Base-by-base conservation (phyloP, 2,329 filamentous ascomycete species). In the Colletotrichum shisoi region DNA sequence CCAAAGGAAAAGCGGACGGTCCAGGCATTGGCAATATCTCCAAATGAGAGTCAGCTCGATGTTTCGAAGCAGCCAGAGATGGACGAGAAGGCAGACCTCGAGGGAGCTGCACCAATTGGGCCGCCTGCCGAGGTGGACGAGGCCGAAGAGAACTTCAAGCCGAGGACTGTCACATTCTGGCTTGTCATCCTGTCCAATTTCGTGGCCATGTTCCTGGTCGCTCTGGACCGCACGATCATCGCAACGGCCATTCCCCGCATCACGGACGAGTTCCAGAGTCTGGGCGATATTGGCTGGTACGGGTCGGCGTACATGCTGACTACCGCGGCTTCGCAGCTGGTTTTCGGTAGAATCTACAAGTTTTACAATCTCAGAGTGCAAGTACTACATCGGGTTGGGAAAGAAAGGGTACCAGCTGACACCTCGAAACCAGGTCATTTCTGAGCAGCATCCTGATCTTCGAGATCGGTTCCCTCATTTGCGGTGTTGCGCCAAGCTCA, bases 231-330 rank as follows among this genome's bases (percentile, higher is more conserved):
- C 31, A 86, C 84, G n/a, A 86, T 87, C 69, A 78, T 87, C 54
- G 80, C 84, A 68, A 87, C 79, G 46, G 85, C 84, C 12, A 81
- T 85, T 27, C 84, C 84, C 1, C 76, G 78, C 40, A 87, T 87
- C 72, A 85, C 83, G n/a, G 79, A 85, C 70, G 83, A 86, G 21
- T 87, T 87, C 73, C 76, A 84, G 53, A 84, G 84, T 58, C 76
- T 88, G 2, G 82, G 83, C 2, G 87, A 89, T 68, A 85, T 89
- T 63, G 86, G 86, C 58, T 89, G 87, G 87, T 89, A 89, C 73
- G 86, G 84, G 5, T 85, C 84, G 44, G 82, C 85, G 1, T 87
- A 88, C 73, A 84, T 88, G 80, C 77, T 89, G 69, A 87, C 86
- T 13, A 85, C 84, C 2, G 82, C 84, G 7, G 83, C 84, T n/a